phyloP scores from a whole-genome alignment of 1,284 basidiomycete species.

The Veloporphyrellus conicus region DNA sequence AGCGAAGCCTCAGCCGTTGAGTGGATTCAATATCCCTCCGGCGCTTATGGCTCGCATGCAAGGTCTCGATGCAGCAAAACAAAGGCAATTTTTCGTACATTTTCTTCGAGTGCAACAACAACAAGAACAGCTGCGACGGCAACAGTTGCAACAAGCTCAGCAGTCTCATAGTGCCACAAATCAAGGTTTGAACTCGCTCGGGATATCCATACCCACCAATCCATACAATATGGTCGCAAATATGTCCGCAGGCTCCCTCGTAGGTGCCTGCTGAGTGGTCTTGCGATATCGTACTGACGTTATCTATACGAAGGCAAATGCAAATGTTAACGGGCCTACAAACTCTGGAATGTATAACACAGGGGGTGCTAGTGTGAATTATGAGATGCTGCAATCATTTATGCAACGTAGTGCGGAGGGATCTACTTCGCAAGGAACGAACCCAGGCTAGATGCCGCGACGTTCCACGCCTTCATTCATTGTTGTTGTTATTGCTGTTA shows the following conservation, averaged over 20 bases:
- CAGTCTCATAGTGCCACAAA: slow-evolving; percentile 12
- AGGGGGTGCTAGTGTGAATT: slow-evolving; percentile 38
- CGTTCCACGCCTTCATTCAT: background rate
- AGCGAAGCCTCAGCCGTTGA: slow-evolving; percentile 9
- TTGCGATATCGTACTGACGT: slow-evolving; percentile 5
- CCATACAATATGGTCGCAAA: slow-evolving; percentile 10
- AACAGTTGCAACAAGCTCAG: slow-evolving; percentile 31
- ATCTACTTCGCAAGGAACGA: slow-evolving; percentile 25
- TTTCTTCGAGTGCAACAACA: slow-evolving; percentile 24
- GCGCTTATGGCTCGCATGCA: slow-evolving; percentile 21
- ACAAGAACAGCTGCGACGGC: slow-evolving; percentile 28
- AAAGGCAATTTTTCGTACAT: slow-evolving; percentile 15
- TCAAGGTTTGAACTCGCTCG: slow-evolving; percentile 17
- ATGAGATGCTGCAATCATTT: slow-evolving; percentile 61
- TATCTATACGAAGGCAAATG: slow-evolving; percentile 14
- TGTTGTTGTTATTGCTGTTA: background rate
- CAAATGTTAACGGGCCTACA: slow-evolving; percentile 7
- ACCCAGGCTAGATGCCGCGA: slow-evolving; percentile 9
- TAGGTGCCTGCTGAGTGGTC: slow-evolving; percentile 8
- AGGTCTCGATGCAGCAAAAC: slow-evolving; percentile 27
- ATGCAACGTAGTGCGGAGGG: slow-evolving; percentile 50
- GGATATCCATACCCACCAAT: slow-evolving; percentile 10
- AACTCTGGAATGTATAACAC: slow-evolving; percentile 12
- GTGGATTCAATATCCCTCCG: slow-evolving; percentile 9
- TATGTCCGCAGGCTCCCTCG: slow-evolving; percentile 16